These are phyloP conservation scores for Lactarius indigo DNA, from an alignment of 768 basidiomycete genomes.

Conservation along the genomic window DNA sequence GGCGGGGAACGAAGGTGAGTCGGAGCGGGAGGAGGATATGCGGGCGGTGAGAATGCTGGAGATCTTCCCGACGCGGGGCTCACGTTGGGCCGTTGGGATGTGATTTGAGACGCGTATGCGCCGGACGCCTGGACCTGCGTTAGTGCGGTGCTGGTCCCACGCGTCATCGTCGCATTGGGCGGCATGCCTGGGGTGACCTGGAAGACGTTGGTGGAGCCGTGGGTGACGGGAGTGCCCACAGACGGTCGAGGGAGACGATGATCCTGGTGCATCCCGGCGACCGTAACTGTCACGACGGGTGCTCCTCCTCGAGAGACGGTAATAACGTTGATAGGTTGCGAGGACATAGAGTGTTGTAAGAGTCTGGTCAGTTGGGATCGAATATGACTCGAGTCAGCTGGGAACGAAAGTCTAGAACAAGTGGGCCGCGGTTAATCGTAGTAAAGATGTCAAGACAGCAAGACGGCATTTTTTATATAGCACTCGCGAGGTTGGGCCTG, in stretches of 20 bases:
- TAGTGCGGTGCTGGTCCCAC: background rate
- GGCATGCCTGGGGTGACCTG: background rate
- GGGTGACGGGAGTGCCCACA: background rate
- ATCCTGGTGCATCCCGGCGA: background rate
- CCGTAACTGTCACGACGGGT: background rate
- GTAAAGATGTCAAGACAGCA: background rate
- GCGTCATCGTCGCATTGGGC: background rate
- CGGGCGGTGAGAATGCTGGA: background rate
- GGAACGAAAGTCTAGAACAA: background rate
- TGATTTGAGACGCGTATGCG: background rate
- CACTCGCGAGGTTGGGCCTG: background rate
- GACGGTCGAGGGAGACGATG: background rate
- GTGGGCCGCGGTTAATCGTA: background rate
- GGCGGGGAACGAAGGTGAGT: background rate
- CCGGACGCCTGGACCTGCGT: background rate
- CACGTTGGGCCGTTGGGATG: background rate
- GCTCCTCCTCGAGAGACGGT: background rate
- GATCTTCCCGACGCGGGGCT: background rate
- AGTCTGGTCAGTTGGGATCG: background rate
- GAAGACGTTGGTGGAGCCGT: background rate
- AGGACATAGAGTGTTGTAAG: background rate
- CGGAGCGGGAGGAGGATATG: background rate
- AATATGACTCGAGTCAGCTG: background rate
- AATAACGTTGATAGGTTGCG: background rate
- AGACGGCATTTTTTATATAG: background rate